A percentile compares a stretch with the other conserved stretches of the same genome.
These are phyloP conservation scores for Cadophora gregata DNA, from an alignment of 2,329 filamentous ascomycete species.

Conservation along the genomic window DNA sequence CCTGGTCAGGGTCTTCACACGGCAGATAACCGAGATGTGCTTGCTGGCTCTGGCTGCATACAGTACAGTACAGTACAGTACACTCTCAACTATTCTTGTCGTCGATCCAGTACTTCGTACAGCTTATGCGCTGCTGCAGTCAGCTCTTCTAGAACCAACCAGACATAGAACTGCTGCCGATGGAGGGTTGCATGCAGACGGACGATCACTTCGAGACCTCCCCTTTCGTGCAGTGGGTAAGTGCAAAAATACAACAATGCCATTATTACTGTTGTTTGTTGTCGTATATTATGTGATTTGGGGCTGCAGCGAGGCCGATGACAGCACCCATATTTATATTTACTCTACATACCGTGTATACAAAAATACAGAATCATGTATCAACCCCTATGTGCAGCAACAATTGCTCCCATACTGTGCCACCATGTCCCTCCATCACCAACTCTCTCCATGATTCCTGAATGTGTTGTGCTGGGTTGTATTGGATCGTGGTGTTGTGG, in stretches of 20 bases:
- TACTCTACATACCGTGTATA: background rate
- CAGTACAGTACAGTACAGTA: no score
- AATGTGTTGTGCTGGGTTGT: background rate
- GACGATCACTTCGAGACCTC: conserved; percentile 1
- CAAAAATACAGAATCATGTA: background rate
- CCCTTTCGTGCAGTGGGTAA: background rate
- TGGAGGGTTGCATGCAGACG: conserved; percentile 16
- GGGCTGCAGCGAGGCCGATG: conserved; percentile 6
- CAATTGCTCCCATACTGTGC: background rate
- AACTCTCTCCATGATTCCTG: background rate
- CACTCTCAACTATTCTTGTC: background rate
- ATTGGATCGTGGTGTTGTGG: no score
- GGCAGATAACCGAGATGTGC: background rate
- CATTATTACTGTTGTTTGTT: background rate
- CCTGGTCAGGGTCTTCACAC: background rate
- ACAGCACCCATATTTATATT: conserved; percentile 4
- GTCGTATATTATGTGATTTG: background rate
- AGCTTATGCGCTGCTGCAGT: background rate
- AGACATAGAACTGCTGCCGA: background rate
- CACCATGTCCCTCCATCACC: background rate
- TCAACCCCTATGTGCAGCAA: background rate
- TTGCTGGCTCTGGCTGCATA: no score
- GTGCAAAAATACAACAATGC: conserved; percentile 1
- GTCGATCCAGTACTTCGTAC: background rate
- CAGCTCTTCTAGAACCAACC: conserved; percentile 12